Evolutionary conservation across 2,329 filamentous ascomycete genomes (phyloP).

Genomic region (Pestalotiopsis sp.): DNA sequence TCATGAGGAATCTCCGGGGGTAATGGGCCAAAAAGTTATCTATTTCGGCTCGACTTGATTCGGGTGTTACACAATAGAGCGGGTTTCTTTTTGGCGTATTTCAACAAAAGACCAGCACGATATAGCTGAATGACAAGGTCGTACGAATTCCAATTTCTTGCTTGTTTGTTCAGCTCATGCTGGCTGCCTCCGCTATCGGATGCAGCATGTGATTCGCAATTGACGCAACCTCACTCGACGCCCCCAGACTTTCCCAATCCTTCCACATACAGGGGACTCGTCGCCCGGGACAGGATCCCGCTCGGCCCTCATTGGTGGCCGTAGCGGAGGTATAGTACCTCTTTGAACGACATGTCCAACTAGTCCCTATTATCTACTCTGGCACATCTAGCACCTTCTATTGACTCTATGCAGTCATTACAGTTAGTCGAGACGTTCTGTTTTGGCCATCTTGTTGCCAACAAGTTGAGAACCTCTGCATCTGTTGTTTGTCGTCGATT

Average conservation of each 20-base stretch:
- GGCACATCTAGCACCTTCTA: not conserved
- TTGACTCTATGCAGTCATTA: not conserved
- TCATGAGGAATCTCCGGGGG: constrained; percentile 17
- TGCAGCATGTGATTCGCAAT: constrained; percentile 1
- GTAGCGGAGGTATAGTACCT: not conserved
- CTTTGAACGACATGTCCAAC: not conserved
- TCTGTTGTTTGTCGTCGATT: not conserved
- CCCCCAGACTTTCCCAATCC: not conserved
- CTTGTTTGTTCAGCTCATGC: not conserved
- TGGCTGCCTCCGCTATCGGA: constrained; percentile 7
- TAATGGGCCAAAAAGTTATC: constrained; percentile 14
- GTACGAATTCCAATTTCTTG: not conserved
- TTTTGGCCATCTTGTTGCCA: not conserved
- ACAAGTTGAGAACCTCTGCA: not conserved
- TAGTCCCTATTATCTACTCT: not conserved
- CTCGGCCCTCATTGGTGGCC: not conserved
- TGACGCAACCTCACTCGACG: not conserved
- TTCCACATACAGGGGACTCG: not conserved
- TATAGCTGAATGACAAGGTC: constrained; percentile 4
- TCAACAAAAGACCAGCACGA: not conserved
- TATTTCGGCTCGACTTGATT: constrained; percentile 16
- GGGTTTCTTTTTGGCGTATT: constrained; percentile 17
- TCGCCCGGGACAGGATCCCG: not conserved
- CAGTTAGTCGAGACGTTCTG: not conserved
- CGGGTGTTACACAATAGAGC: constrained; percentile 18